Base-by-base conservation (phyloP, 805 yeast genomes). In the Candida endomychidarum region DNA sequence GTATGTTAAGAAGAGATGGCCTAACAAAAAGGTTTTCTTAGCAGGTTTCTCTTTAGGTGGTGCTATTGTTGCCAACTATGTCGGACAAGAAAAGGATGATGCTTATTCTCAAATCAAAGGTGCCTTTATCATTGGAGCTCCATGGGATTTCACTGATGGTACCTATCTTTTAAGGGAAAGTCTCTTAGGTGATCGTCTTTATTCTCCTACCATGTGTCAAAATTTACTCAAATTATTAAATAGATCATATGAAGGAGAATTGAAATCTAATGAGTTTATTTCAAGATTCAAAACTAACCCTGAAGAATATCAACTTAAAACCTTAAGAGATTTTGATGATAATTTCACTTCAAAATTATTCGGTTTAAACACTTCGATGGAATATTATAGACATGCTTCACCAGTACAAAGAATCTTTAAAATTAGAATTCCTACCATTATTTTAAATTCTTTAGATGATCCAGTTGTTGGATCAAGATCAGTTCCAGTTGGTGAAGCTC, bases 21-120 rank as follows among this genome's bases (percentile, higher is more conserved):
- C 89, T 22, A 61, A 70, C 21, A 81, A 84, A 60, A 75, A 77
- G 43, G 67, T 85, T n/a, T 83, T 73, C 52, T 68, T 79, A 9
- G 72, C 79, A 31, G 93, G 90, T 0, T 80, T 78, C 48, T 83
- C 90, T 1, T 75, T 85, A 45, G 95, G 95, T 27, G 85, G 86
- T 8, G 68, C 84, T 9, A 69, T 83, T 34, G 52, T 79, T 26
- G 68, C 82, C 14, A 85, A 85, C 53, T 85, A 82, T 53, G 58
- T 85, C 38, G 90, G 86, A 24, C 85, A 82, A 58, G 86, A 81
- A 50, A 62, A 60, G 22, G 56, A 50, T 22, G 72, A 72, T 4
- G 76, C 73, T 2, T 61, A 75, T 37, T 56, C 74, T 1, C 72
- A 72, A 40, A 67, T 83, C 41, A 68, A 72, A 28, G 81, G 83